Conservation (phyloP, 148 eudicot genomes). For the Vaccinium corymbosum region DNA sequence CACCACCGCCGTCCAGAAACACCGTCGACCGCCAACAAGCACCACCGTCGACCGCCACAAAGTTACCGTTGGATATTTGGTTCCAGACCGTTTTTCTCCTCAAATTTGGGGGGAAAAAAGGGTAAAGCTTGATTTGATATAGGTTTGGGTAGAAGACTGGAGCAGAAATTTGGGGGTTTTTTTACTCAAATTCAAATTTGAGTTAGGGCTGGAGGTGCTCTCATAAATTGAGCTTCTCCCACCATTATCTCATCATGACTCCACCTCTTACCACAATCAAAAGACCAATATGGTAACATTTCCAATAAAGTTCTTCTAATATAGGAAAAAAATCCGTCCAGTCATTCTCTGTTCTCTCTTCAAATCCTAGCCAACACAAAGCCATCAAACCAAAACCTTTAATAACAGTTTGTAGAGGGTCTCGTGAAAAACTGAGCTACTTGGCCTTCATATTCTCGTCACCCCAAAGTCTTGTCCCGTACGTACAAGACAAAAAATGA, state of each 20-base stretch:
- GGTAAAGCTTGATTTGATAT: no score
- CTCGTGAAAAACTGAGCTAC: not conserved
- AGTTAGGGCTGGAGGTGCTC: no score
- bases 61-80: no score
- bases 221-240: not conserved
- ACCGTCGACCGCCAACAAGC: no score
- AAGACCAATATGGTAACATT: not conserved
- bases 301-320: not conserved
- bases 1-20: no score
- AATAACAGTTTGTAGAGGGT: not conserved
- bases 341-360: not conserved
- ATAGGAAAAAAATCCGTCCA: not conserved
- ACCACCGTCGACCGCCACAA: no score
- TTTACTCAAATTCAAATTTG: no score
- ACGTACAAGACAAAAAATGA: not conserved
- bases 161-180: no score
- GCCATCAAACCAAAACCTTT: not conserved
- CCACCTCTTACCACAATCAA: not conserved
- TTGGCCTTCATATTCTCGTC: not conserved
- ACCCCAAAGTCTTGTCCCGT: not conserved
- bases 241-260: not conserved
- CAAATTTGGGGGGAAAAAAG: no score
- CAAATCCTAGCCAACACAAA: not conserved
- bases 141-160: no score
- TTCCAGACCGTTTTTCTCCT: no score